These are phyloP conservation scores for Globisporangium acanthophoron DNA, from an alignment of 352 stramenopile genomes.

Conservation along the genomic window DNA sequence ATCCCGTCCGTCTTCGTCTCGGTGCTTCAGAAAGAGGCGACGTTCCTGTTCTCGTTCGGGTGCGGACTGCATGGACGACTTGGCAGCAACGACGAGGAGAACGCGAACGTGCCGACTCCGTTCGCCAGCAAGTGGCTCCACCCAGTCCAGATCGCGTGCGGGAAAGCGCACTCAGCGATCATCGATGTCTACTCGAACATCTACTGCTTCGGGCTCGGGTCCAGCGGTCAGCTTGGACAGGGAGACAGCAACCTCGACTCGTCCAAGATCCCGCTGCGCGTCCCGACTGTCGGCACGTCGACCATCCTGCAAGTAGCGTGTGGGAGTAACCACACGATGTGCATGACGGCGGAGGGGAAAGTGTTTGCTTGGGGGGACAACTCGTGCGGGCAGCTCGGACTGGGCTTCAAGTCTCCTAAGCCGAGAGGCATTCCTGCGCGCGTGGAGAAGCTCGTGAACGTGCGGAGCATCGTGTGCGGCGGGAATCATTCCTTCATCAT, in stretches of 20 bases:
- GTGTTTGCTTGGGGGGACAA: conserved; percentile 71
- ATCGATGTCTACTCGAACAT: conserved; percentile 73
- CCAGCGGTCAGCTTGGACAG: conserved; percentile 50
- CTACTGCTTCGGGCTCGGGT: conserved; percentile 58
- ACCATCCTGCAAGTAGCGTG: conserved; percentile 51
- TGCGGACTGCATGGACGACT: conserved; percentile 49
- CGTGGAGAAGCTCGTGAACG: conserved; percentile 46
- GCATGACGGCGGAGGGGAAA: conserved; percentile 43
- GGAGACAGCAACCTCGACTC: conserved; percentile 45
- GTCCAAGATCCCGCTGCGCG: conserved; percentile 46
- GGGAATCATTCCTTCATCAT: conserved; percentile 62
- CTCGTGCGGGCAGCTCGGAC: conserved; percentile 46
- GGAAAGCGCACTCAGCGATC: conserved; percentile 60
- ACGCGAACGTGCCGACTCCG: conserved; percentile 39
- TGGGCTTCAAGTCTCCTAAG: conserved; percentile 26
- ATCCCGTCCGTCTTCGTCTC: conserved; percentile 66
- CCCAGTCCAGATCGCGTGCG: conserved; percentile 61
- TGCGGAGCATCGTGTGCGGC: conserved; percentile 38
- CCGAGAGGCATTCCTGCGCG: conserved; percentile 28
- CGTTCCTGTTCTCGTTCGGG: conserved; percentile 68
- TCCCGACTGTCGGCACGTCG: conserved; percentile 30
- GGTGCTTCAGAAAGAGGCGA: conserved; percentile 62
- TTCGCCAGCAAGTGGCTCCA: conserved; percentile 64
- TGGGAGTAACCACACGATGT: conserved; percentile 58
- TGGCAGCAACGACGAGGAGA: conserved; percentile 40